These are phyloP conservation scores for Kuraishia borneana DNA, from an alignment of 805 yeast genomes.

Conservation along the genomic window DNA sequence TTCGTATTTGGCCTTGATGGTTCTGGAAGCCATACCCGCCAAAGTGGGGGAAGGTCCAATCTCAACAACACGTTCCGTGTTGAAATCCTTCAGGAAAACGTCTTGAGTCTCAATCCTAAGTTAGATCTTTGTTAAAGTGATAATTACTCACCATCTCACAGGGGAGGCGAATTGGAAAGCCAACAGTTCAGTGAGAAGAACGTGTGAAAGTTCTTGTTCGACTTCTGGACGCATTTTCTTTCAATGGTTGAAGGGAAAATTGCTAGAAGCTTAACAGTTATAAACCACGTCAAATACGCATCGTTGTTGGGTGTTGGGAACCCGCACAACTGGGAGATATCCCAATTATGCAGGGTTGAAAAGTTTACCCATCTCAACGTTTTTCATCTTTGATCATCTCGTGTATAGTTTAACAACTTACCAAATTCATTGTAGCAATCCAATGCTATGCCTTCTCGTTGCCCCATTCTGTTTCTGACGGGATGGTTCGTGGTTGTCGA, in stretches of 20 bases:
- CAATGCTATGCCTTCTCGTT: conserved; percentile 5
- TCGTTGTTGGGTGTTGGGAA: conserved; percentile 1
- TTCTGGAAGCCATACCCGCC: conserved; percentile 98
- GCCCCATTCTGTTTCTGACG: conserved; percentile 1
- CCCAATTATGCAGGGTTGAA: neutral
- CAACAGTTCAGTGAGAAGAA: conserved; percentile 84
- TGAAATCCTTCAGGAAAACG: conserved; percentile 86
- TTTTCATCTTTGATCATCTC: neutral
- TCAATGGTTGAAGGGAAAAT: neutral
- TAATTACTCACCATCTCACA: conserved; percentile 72
- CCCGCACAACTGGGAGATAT: neutral
- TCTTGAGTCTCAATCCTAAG: conserved; percentile 88
- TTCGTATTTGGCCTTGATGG: conserved; percentile 90
- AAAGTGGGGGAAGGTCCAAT: conserved; percentile 98
- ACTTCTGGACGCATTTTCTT: conserved; percentile 76
- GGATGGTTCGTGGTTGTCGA: conserved; percentile 2
- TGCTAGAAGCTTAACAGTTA: neutral
- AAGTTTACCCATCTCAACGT: neutral
- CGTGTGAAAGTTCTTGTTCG: conserved; percentile 95
- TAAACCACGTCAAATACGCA: neutral
- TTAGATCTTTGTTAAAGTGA: conserved; percentile 1
- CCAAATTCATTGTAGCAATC: neutral
- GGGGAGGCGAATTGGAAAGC: conserved; percentile 99
- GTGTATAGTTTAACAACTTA: neutral
- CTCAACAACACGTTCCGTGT: conserved; percentile 95